Evolutionary conservation across 768 basidiomycete species (phyloP).

Genomic region (Suillus fuscotomentosus): DNA sequence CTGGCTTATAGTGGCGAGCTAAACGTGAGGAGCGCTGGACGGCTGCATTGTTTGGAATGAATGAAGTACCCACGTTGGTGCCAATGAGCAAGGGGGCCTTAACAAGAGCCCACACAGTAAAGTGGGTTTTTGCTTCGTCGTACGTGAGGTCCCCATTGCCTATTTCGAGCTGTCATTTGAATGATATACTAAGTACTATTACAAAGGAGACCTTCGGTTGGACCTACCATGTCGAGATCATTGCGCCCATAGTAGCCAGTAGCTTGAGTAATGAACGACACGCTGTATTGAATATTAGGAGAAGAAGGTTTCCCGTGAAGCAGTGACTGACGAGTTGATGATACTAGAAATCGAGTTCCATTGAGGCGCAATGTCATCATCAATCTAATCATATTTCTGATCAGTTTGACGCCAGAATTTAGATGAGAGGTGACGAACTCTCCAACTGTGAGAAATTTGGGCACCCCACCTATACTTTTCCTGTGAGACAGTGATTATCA

Average conservation of each 20-base stretch:
- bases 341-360: slow-evolving; percentile 55
- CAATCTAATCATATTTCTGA: slow-evolving; percentile 11
- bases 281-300: slow-evolving; percentile 34
- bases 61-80: slow-evolving; percentile 43
- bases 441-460: slow-evolving; percentile 37
- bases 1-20: slow-evolving; percentile 51
- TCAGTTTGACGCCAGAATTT: not conserved
- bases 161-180: slow-evolving; percentile 47
- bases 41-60: slow-evolving; percentile 11
- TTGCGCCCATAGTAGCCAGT: slow-evolving; percentile 65
- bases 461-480: slow-evolving; percentile 32
- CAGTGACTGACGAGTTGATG: slow-evolving; percentile 45
- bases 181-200: slow-evolving; percentile 1
- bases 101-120: slow-evolving; percentile 70
- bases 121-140: slow-evolving; percentile 67
- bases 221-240: slow-evolving; percentile 61
- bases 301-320: not conserved
- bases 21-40: not conserved
- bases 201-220: not conserved
- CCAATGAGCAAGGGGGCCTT: slow-evolving; percentile 66
- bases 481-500: not conserved
- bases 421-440: slow-evolving; percentile 33
- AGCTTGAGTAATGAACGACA: slow-evolving; percentile 61
- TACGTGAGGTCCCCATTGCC: slow-evolving; percentile 61
- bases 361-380: slow-evolving; percentile 30